Base-by-base conservation (phyloP, 331 rosid species). In the Saraca asoca region DNA sequence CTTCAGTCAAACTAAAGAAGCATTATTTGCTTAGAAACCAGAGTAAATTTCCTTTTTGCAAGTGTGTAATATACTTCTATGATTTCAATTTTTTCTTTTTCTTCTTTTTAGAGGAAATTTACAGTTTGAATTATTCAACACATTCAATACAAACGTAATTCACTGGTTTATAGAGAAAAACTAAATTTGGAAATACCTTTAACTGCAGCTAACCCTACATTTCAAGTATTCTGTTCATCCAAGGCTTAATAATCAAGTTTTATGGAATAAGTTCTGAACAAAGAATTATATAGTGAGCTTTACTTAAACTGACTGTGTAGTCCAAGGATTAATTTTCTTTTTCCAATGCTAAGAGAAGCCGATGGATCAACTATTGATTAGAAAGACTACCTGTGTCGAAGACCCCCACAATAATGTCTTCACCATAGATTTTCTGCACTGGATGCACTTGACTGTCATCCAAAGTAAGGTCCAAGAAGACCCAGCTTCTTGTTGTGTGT, bases 401-500 rank as follows among this genome's bases (percentile, higher is more conserved):
- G 43, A 85, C 33, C 66, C 80, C 90, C 44, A 85, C 87, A 37
- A 81, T 41, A 24, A 68, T 57, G 24, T 82, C 75, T 45, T 74
- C 71, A 35, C 85, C 87, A 50, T 76, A 74, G 42, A 71, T 58
- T 35, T 67, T 65, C 64, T 67, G 82, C 66, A 54, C 19, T 1
- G 84, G 70, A 14, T 57, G 34, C 51, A 60, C 62, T 11, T 16
- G 6, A 31, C 63, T 60, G 2, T 58, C 51, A 62, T 51, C 74
- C 67, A 81, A 70, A 39, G 80, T 68, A 60, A 85, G 81, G 10
- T 80, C 83, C 46, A 85, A 44, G 73, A 85, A 85, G 70, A 81
- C 85, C 90, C 90, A 85, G 66, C 87, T 85, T 79, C 90, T 79
- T 64, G 87, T 85, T 44, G 90, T 85, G 51, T 76, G 85, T 53